phyloP scores from a whole-genome alignment of 1,284 basidiomycete genomes.

The Ceratorhiza oryzae-sativae region DNA sequence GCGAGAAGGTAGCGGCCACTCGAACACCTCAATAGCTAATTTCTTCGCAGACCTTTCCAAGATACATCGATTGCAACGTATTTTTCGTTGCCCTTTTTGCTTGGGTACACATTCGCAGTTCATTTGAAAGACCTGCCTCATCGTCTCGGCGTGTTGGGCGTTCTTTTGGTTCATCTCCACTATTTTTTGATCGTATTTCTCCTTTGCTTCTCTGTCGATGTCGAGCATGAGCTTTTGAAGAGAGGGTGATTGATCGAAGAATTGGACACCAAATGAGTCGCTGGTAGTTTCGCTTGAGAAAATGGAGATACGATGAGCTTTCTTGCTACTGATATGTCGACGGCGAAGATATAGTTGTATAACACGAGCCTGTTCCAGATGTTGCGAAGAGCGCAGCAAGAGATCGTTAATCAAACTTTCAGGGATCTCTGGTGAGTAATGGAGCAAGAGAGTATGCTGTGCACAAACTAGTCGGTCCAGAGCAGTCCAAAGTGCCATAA shows the following conservation, averaged over 20 bases:
- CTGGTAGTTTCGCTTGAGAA: neutral
- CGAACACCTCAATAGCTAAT: constrained; percentile 54
- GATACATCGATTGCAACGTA: constrained; percentile 51
- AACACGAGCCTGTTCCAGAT: constrained; percentile 47
- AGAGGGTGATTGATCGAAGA: constrained; percentile 44
- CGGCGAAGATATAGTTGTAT: constrained; percentile 50
- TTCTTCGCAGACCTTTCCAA: constrained; percentile 43
- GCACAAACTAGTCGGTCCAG: constrained; percentile 53
- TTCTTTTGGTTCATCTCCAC: constrained; percentile 46
- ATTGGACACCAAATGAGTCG: constrained; percentile 49
- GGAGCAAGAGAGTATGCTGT: constrained; percentile 51
- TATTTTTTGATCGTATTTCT: constrained; percentile 43
- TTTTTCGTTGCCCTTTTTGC: constrained; percentile 3
- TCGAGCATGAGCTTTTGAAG: constrained; percentile 46
- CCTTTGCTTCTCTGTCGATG: constrained; percentile 48
- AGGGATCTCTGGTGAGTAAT: constrained; percentile 58
- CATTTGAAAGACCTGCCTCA: neutral
- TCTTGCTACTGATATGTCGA: constrained; percentile 44
- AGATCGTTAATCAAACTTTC: constrained; percentile 51
- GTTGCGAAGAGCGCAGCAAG: constrained; percentile 50
- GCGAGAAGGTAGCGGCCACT: constrained; percentile 59
- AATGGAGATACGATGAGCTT: neutral
- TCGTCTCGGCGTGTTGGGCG: neutral
- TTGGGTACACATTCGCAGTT: neutral
- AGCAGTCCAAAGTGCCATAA: constrained; percentile 44